Evolutionary conservation across 2,329 filamentous ascomycete species (phyloP).

Genomic region (Elsinoe ampelina): DNA sequence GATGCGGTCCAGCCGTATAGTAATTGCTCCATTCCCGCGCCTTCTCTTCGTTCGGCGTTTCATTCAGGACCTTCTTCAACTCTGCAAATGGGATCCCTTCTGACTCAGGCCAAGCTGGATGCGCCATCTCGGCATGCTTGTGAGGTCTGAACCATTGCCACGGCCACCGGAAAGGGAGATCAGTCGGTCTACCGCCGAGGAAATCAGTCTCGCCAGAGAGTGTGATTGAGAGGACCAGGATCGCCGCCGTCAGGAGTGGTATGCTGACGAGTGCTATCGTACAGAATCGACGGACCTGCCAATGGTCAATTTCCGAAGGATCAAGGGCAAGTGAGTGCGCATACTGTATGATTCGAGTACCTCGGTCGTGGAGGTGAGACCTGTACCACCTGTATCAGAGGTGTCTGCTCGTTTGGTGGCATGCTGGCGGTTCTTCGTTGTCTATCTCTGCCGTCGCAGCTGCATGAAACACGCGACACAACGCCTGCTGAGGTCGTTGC

Average conservation of each 20-base stretch:
- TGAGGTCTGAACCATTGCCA: slow-evolving; percentile 8
- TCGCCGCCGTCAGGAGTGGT: slow-evolving; percentile 30
- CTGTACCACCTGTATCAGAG: slow-evolving; percentile 55
- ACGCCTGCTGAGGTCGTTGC: background rate
- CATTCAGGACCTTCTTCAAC: slow-evolving; percentile 45
- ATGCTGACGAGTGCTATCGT: slow-evolving; percentile 43
- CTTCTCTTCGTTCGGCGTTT: slow-evolving; percentile 46
- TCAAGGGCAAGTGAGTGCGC: background rate
- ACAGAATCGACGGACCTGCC: slow-evolving; percentile 54
- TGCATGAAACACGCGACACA: background rate
- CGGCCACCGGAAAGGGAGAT: slow-evolving; percentile 12
- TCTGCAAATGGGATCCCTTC: slow-evolving; percentile 45
- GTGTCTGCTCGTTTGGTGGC: slow-evolving; percentile 51
- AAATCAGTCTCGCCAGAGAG: slow-evolving; percentile 27
- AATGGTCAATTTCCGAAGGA: background rate
- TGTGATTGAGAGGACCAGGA: slow-evolving; percentile 31
- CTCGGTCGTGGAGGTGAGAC: slow-evolving; percentile 34
- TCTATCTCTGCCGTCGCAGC: background rate
- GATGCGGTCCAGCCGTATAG: slow-evolving; percentile 43
- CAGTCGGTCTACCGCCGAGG: slow-evolving; percentile 22
- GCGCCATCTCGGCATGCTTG: slow-evolving; percentile 19
- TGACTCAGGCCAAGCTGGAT: slow-evolving; percentile 31
- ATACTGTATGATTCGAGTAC: slow-evolving; percentile 42
- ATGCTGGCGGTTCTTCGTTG: slow-evolving; percentile 23
- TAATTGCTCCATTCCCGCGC: slow-evolving; percentile 42